phyloP scores from a whole-genome alignment of 1,284 basidiomycete species.

The Porogramme epimiltina region DNA sequence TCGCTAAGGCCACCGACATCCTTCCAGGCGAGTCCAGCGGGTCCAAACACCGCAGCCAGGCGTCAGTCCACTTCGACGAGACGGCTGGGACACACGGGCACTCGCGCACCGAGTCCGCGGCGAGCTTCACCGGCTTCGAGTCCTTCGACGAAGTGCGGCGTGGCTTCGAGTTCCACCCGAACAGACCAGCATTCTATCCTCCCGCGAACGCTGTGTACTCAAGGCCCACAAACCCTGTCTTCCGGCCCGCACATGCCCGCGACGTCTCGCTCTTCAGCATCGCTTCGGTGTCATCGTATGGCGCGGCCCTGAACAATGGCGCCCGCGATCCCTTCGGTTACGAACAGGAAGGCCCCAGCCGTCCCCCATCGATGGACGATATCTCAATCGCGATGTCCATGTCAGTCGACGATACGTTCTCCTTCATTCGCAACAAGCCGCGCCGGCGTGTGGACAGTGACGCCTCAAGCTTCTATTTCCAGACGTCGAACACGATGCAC shows the following conservation, averaged over 20 bases:
- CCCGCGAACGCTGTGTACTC: constrained; percentile 57
- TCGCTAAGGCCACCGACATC: constrained; percentile 44
- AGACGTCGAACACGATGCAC: constrained; percentile 22
- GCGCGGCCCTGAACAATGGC: constrained; percentile 65
- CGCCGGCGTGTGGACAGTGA: constrained; percentile 72
- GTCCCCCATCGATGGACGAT: constrained; percentile 55
- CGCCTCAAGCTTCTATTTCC: constrained; percentile 76
- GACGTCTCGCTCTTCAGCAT: constrained; percentile 75
- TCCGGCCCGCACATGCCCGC: constrained; percentile 41
- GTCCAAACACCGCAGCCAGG: constrained; percentile 32
- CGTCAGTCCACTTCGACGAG: constrained; percentile 23
- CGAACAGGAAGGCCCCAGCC: constrained; percentile 40
- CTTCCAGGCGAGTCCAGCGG: constrained; percentile 31
- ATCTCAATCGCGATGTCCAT: constrained; percentile 52
- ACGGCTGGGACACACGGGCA: constrained; percentile 30
- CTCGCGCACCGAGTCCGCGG: constrained; percentile 51
- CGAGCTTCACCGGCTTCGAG: constrained; percentile 71
- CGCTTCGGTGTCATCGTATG: constrained; percentile 81
- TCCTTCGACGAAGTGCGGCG: constrained; percentile 74
- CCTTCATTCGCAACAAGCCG: constrained; percentile 51
- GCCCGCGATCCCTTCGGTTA: constrained; percentile 77
- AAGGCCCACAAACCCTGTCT: constrained; percentile 46
- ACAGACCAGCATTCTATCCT: constrained; percentile 67
- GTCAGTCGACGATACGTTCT: constrained; percentile 73
- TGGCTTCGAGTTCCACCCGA: constrained; percentile 70